A percentile compares a stretch with the other conserved stretches of the same genome.
Conservation (phyloP, 1,284 basidiomycete species). For the Phellopilus nigrolimitatus region DNA sequence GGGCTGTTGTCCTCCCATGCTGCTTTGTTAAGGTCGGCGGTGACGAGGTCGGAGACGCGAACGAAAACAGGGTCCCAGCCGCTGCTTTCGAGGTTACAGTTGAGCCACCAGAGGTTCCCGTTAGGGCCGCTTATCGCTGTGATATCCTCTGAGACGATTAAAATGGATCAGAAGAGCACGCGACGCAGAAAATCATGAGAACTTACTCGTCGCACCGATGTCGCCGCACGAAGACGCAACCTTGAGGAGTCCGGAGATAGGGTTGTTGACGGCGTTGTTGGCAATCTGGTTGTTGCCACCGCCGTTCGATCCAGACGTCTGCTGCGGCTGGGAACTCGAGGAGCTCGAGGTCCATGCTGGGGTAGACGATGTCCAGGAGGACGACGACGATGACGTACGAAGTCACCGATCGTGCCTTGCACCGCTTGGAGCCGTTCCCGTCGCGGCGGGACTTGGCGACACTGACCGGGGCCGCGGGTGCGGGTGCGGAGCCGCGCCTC, state of each 20-base stretch:
- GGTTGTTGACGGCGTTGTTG: slow-evolving; percentile 6
- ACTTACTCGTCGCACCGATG: slow-evolving; percentile 45
- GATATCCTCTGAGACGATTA: slow-evolving; percentile 36
- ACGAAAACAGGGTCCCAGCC: slow-evolving; percentile 67
- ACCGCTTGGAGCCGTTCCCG: slow-evolving; percentile 1
- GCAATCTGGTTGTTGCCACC: background rate
- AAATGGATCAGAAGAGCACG: slow-evolving; percentile 1
- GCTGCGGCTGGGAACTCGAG: background rate
- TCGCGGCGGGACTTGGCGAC: slow-evolving; percentile 4
- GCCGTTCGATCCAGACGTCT: no score
- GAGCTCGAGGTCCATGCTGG: background rate
- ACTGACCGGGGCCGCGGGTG: background rate
- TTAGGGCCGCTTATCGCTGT: slow-evolving; percentile 61
- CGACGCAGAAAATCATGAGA: slow-evolving; percentile 1
- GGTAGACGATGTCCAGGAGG: background rate
- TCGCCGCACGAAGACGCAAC: slow-evolving; percentile 35
- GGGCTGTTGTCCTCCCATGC: slow-evolving; percentile 45
- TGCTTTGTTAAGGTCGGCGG: slow-evolving; percentile 48
- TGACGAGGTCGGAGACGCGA: slow-evolving; percentile 47
- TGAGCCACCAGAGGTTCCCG: slow-evolving; percentile 71
- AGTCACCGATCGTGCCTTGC: slow-evolving; percentile 2
- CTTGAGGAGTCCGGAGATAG: slow-evolving; percentile 10
- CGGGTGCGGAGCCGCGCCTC: no score
- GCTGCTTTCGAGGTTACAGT: slow-evolving; percentile 61
- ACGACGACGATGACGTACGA: background rate